Base-by-base conservation (phyloP, 2,329 filamentous ascomycete genomes). In the Dothistroma pini region DNA sequence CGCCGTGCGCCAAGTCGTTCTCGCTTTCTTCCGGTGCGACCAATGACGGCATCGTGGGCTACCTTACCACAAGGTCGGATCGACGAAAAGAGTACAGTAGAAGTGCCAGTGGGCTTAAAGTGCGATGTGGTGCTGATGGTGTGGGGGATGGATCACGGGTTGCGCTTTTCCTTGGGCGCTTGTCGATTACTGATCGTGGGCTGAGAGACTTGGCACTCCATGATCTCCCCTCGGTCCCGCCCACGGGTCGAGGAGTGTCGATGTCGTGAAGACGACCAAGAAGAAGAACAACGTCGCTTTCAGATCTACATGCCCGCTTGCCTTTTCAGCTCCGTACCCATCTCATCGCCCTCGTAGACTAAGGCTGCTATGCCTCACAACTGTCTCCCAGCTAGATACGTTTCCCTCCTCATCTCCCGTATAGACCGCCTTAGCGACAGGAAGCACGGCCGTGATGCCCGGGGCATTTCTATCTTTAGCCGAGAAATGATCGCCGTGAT, bases 401-500 rank as follows among this genome's bases (percentile, higher is more conserved):
- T 88, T 84, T 32, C 95, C 95, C 65, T 92, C 89, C 66, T 97
- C 95, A 78, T 97, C 95, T 2, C 93, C 95, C 0, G 93, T 96
- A 76, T 97, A 97, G 10, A 97, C 87, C 63, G 88, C 84, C 64
- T 89, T 87, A 57, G 90, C 86, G 83, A 93, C 89, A 2, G 93
- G 89, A 59, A 90, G 82, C 56, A 99, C 89, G 72, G 90, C 96
- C 41, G 90, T 96, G 63, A 97, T 93, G 0, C 88, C 87, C 1
- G 89, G 87, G 47, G 71, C 87, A 54, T 84, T 86, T 67, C 83
- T 85, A 80, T 78, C 71, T 96, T 44, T 44, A 14, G 41, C 41
- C 16, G 41, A 44, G n/a, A 44, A 44, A n/a, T 44, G 41, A 44
- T 44, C 41, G 14, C 91, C 44, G 87, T 80, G 73, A 96, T 91